Evolutionary conservation across 2,329 filamentous ascomycete species (phyloP), one percentile per base, ranked within the genome.

Genomic region (Lachnellula occidentalis): DNA sequence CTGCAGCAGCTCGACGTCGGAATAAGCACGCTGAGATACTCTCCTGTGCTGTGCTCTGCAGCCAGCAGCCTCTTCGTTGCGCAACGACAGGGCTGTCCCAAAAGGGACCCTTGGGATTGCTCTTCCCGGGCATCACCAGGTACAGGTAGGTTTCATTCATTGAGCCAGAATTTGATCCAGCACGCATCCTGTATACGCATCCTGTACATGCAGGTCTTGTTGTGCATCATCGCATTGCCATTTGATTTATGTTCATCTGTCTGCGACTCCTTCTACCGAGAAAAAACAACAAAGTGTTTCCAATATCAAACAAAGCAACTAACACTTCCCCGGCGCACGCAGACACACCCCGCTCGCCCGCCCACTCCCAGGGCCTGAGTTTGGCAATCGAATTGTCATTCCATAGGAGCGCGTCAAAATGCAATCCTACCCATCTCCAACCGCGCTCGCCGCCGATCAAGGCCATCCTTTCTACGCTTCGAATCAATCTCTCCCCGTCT

Each of bases 361-460:
- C 39, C 50, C 42, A 24, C 34, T 17, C 47, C 37, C 45, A 47
- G 46, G 21, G 43, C 54, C 64, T 66, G 63, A 61, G 27, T 11
- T 4, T 43, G 54, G 53, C 12, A 37, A 34, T 34, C 47, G 55
- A 53, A 58, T 19, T 57, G 48, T 22, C 27, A 42, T 58, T 61
- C 47, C 51, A 59, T 43, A 61, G 56, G 51, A 59, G 66, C 56
- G 61, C 62, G 59, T 56, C 58, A 45, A 61, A 57, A 69, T 68
- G 66, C 64, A 65, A 54, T 64, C 64, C 22, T 68, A 68, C 57
- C 61, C 66, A 15, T 64, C 62, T 46, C 67, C 67, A 21, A 66
- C 57, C 52, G 58, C 66, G 43, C 56, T 60, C 39, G 60, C 61
- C 17, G 61, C 61, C 14, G 64, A 67, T 50, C 53, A 53, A 51